Base-by-base conservation (phyloP, 2,329 filamentous ascomycete species). In the Trichophyton equinum region DNA sequence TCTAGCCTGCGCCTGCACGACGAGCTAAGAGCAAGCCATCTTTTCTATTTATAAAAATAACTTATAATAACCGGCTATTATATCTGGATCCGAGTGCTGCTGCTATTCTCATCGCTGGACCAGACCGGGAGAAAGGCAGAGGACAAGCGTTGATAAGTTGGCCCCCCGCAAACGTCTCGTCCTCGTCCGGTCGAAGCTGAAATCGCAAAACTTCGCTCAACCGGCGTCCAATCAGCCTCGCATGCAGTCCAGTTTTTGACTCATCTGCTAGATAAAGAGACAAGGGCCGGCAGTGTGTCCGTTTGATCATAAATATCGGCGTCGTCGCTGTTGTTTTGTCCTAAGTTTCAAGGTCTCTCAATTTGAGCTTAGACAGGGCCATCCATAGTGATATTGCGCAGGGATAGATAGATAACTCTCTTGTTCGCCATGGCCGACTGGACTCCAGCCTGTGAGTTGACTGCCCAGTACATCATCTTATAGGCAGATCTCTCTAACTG, bases 381-480 rank as follows among this genome's bases (percentile, higher is more conserved):
- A 38, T 13, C 33, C 33, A 38, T 13, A 38, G 11, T 7, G 33
- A 38, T 38, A 38, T 13, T 38, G 33, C 42, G 42, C 42, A 7
- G 42, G 42, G 42, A 20, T n/a, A 46, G 5, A 18, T 18, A 18
- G 18, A 18, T 18, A 18, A 18, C 18, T 3, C 18, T 46, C 3
- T 46, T 20, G 13, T 7, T 47, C 49, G 40, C 9, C 15, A 56
- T 56, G 55, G 63, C 64, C 25, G 66, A 71, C 60, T 72, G 70
- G 70, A 70, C 58, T 51, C 68, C 69, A 49, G 65, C 62, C 47
- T 71, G 69, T 71, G 68, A 38, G 65, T 63, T 30, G 13, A 57
- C 30, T n/a, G 20, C 33, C 3, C 8, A 49, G 30, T 18, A 4
- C n/a, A 42, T 36, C 2, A 30, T 2, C 18, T 5, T 55, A 22